Percentiles rank a stretch among this genome's conserved stretches.
phyloP scores from a whole-genome alignment of 1,139 yeast genomes.

The Geotrichum histeridarum region DNA sequence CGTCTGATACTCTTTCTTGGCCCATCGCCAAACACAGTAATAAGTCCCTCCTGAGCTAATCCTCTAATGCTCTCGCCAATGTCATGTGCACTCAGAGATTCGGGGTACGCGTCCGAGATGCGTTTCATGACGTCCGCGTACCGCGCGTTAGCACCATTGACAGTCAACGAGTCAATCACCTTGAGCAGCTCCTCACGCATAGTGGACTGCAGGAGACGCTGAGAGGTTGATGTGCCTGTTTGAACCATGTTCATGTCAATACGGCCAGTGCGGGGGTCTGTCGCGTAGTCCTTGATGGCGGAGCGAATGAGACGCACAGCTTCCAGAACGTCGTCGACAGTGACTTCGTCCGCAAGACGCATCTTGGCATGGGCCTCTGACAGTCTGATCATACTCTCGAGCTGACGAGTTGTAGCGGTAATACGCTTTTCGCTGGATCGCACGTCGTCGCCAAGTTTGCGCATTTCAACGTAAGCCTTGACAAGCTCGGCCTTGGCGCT shows the following conservation, averaged over 20 bases:
- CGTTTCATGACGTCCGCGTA: constrained; percentile 58
- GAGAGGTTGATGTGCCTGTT: constrained; percentile 90
- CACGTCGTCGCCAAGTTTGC: constrained; percentile 88
- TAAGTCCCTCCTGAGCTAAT: constrained; percentile 69
- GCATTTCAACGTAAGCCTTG: constrained; percentile 86
- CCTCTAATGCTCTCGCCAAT: constrained; percentile 63
- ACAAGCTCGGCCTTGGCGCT: constrained; percentile 85
- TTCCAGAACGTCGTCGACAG: constrained; percentile 79
- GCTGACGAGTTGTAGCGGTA: constrained; percentile 95
- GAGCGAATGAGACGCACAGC: constrained; percentile 88
- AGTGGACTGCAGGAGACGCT: constrained; percentile 73
- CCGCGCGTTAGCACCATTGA: constrained; percentile 47
- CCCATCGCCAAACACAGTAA: constrained; percentile 70
- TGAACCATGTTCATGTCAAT: constrained; percentile 97
- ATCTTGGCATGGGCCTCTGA: constrained; percentile 97
- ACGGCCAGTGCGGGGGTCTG: constrained; percentile 93
- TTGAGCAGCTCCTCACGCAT: constrained; percentile 41
- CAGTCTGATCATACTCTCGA: constrained; percentile 91
- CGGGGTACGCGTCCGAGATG: constrained; percentile 65
- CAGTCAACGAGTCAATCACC: constrained; percentile 45
- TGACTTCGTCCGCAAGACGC: constrained; percentile 71
- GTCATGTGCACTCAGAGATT: constrained; percentile 65
- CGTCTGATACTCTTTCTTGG: constrained; percentile 61
- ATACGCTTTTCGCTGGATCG: constrained; percentile 83
- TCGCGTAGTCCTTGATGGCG: constrained; percentile 96